Percentiles rank a stretch among this genome's conserved stretches.
phyloP scores from a whole-genome alignment of 768 basidiomycete genomes.

The Termitomyces sp. region DNA sequence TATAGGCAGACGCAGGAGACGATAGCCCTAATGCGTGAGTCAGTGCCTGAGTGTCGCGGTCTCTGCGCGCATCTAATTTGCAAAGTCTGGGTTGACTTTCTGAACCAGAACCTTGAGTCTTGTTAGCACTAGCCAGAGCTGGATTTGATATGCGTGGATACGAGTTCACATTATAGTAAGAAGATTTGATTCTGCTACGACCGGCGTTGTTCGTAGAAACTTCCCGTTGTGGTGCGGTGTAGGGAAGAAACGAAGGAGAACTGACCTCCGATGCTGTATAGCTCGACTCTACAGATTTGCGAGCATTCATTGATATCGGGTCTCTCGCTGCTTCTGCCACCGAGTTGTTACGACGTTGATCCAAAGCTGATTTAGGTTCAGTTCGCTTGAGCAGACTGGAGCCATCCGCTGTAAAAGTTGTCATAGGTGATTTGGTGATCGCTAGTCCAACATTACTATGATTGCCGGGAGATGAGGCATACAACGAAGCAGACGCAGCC shows the following conservation, averaged over 20 bases:
- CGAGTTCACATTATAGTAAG: conserved; percentile 52
- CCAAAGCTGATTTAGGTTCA: conserved; percentile 25
- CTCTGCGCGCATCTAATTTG: conserved; percentile 39
- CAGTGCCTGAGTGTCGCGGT: conserved; percentile 31
- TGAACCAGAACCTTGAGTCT: conserved; percentile 3
- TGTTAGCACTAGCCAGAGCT: conserved; percentile 20
- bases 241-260: conserved; percentile 35
- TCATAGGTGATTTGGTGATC: conserved; percentile 25
- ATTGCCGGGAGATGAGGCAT: conserved; percentile 36
- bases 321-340: conserved; percentile 13
- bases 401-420: conserved; percentile 35
- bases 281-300: conserved; percentile 35
- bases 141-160: conserved; percentile 51
- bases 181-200: conserved; percentile 63
- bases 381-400: conserved; percentile 31
- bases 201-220: conserved; percentile 33
- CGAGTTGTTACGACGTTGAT: conserved; percentile 15
- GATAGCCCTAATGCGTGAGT: conserved; percentile 32
- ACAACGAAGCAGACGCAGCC: conserved; percentile 41
- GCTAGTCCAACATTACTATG: conserved; percentile 28
- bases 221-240: conserved; percentile 18
- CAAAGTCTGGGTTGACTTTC: conserved; percentile 20
- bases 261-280: conserved; percentile 50
- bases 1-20: conserved; percentile 31
- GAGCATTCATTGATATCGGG: conserved; percentile 15